Conservation (phyloP, 2,329 filamentous ascomycete species). For the Emergomyces pasteurianus region DNA sequence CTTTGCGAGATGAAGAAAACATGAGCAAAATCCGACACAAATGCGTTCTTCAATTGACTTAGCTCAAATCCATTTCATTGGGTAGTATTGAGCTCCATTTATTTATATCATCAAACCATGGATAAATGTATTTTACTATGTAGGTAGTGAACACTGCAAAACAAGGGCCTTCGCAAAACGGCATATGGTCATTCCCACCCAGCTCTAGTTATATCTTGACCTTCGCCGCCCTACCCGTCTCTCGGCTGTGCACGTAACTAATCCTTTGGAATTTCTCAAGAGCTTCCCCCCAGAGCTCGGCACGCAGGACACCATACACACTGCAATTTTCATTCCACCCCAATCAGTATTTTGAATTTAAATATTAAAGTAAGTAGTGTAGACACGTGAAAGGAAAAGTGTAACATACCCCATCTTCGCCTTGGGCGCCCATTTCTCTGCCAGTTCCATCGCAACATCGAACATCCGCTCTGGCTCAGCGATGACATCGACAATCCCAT, state of each 20-base stretch:
- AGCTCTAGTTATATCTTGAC: constrained; percentile 32
- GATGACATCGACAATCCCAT: constrained; percentile 44
- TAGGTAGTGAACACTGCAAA: too few species aligned
- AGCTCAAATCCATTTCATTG: too few species aligned
- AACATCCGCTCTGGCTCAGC: constrained; percentile 40
- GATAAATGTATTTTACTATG: too few species aligned
- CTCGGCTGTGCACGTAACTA: constrained; percentile 41
- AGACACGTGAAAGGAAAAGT: neutral
- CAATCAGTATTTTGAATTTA: neutral
- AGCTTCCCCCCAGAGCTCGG: constrained; percentile 44
- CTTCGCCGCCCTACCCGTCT: constrained; percentile 32
- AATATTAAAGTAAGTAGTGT: neutral
- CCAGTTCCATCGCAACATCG: constrained; percentile 33
- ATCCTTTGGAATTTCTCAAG: constrained; percentile 39
- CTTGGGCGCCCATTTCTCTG: constrained; percentile 31
- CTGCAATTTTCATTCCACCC: neutral
- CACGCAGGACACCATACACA: constrained; percentile 41
- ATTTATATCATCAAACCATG: too few species aligned
- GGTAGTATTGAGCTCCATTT: too few species aligned
- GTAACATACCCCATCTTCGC: constrained; percentile 18
- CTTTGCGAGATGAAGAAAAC: too few species aligned
- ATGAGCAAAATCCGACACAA: too few species aligned
- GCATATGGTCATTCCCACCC: too few species aligned
- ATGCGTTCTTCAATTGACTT: too few species aligned
- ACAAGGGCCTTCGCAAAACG: too few species aligned